Percentiles rank a stretch among this genome's conserved stretches.
phyloP scores from a whole-genome alignment of 2,329 filamentous ascomycete genomes.

The Chrysoporthe puriensis region DNA sequence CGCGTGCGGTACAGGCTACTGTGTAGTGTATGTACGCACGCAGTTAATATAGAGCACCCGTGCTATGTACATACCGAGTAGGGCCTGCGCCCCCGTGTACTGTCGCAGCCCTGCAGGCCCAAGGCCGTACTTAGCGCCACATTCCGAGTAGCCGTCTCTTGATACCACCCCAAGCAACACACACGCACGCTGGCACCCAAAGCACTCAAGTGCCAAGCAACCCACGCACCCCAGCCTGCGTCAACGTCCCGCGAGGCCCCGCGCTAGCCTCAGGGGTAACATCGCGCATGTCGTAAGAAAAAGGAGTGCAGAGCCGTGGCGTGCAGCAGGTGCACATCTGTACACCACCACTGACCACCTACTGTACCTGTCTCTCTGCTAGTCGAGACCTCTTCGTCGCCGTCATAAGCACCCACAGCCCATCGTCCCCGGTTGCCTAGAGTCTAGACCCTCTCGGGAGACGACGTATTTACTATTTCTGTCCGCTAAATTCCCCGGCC shows the following conservation, averaged over 20 bases:
- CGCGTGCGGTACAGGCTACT: not conserved
- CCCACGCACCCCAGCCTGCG: not conserved
- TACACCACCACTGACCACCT: too few relatives aligned
- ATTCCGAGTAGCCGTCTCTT: too few relatives aligned
- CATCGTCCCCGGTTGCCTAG: too few relatives aligned
- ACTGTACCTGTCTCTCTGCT: too few relatives aligned
- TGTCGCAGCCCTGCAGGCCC: not conserved
- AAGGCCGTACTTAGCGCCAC: too few relatives aligned
- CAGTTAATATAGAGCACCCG: not conserved
- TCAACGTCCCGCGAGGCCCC: conserved; percentile 14
- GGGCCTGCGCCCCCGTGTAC: too few relatives aligned
- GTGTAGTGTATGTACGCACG: not conserved
- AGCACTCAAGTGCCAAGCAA: not conserved
- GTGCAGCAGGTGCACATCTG: not conserved
- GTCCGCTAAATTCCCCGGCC: too few relatives aligned
- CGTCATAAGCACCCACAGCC: too few relatives aligned
- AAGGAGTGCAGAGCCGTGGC: not conserved
- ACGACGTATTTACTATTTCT: too few relatives aligned
- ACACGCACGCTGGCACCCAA: not conserved
- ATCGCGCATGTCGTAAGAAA: conserved; percentile 8
- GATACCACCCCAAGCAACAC: not conserved
- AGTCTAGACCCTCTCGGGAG: too few relatives aligned
- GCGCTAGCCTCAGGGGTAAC: conserved; percentile 26
- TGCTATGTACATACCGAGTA: not conserved
- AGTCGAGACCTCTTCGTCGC: too few relatives aligned